A percentile compares a stretch with the other conserved stretches of the same genome.
phyloP scores from a whole-genome alignment of 1,284 basidiomycete species.

The Hortiboletus rubellus region DNA sequence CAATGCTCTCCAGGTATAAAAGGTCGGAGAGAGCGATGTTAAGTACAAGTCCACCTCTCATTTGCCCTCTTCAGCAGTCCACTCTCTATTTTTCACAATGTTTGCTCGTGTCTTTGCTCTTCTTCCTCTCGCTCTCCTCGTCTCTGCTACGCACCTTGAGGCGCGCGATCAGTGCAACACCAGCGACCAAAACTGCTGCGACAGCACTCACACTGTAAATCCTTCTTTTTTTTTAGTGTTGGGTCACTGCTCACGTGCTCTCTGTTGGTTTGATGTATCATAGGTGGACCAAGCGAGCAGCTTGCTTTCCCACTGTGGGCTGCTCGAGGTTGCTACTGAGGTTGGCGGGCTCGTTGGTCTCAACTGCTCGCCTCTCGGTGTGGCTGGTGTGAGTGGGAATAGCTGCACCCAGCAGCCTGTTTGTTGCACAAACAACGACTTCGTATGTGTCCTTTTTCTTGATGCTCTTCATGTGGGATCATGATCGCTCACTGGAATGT shows the following conservation, averaged over 20 bases:
- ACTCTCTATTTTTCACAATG: conserved; percentile 6
- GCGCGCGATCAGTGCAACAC: conserved; percentile 5
- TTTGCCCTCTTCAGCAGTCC: neutral
- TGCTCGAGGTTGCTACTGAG: neutral
- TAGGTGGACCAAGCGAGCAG: no score
- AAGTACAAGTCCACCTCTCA: no score
- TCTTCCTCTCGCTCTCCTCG: conserved; percentile 12
- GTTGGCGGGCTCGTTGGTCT: neutral
- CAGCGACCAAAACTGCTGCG: conserved; percentile 9
- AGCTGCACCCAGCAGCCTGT: conserved; percentile 12
- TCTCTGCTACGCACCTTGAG: no score
- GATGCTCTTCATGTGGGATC: no score
- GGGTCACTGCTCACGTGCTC: no score
- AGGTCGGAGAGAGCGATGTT: no score
- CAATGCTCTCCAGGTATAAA: neutral
- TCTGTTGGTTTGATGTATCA: no score
- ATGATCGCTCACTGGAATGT: neutral
- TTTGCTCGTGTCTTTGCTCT: conserved; percentile 23
- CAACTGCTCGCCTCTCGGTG: neutral
- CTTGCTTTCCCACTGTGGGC: no score
- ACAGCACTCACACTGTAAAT: conserved; percentile 1
- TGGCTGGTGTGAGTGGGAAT: neutral
- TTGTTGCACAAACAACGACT: conserved; percentile 10
- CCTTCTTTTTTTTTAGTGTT: no score
- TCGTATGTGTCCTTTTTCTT: neutral